These are phyloP conservation scores for Xylaria grammica DNA, from an alignment of 495 filamentous ascomycete genomes.

Conservation along the genomic window DNA sequence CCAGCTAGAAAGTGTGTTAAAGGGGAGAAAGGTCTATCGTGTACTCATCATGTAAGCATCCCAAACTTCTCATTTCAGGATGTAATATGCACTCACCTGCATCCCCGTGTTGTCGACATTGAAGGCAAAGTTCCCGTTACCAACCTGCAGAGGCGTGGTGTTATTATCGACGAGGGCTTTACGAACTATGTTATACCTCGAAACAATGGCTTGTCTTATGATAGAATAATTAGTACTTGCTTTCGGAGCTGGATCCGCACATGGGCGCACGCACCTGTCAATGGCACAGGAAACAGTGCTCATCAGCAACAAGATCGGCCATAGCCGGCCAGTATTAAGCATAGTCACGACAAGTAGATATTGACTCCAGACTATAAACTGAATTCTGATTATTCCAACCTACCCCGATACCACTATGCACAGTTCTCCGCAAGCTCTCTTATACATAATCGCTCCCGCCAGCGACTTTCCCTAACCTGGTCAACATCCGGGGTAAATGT, in stretches of 20 bases:
- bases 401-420: background rate
- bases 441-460: background rate
- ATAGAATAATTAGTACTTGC: background rate
- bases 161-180: slow-evolving; percentile 28
- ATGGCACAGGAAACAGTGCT: slow-evolving; percentile 4
- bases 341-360: background rate
- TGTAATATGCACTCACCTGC: slow-evolving; percentile 29
- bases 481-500: slow-evolving; percentile 9
- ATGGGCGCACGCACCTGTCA: background rate
- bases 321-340: background rate
- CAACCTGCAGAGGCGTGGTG: slow-evolving; percentile 56
- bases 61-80: background rate
- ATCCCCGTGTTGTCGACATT: slow-evolving; percentile 59
- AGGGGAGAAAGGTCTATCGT: slow-evolving; percentile 61
- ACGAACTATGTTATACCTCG: slow-evolving; percentile 10
- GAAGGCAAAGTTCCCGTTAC: slow-evolving; percentile 62
- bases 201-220: slow-evolving; percentile 10
- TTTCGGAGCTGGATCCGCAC: background rate
- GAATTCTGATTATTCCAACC: background rate
- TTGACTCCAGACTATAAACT: background rate
- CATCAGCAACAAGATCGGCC: slow-evolving; percentile 1
- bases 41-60: background rate
- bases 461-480: background rate
- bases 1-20: slow-evolving; percentile 54
- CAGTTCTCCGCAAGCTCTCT: background rate